Evolutionary conservation across 2,329 filamentous ascomycete genomes (phyloP), one percentile per base, ranked within the genome.

Genomic region (Cordyceps pruinosa): DNA sequence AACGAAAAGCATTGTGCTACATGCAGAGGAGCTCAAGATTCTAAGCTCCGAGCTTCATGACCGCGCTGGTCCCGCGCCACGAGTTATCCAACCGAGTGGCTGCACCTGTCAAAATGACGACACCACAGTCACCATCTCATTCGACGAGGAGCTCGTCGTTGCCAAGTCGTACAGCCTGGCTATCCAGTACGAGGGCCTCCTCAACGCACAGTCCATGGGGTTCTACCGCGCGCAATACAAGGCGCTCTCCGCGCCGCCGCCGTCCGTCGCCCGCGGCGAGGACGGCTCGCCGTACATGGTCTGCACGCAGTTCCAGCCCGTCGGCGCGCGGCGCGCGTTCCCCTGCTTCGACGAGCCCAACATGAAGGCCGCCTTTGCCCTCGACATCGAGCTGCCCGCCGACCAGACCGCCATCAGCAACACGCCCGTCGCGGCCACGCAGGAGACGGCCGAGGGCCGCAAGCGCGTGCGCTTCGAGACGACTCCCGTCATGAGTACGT

Each of bases 211-310:
- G 75, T 96, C 97, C 90, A 92, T 91, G 50, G 93, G 93, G 47
- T 97, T 97, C 81, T 97, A 97, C 75, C 85, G 93, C 57, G 96
- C 91, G 1, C 94, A 90, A 6, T 97, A 93, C 79, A 95, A 94
- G 78, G 89, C 92, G 17, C 75, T 82, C 55, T 84, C 81, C 34
- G 77, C 87, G 34, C 83, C 91, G 5, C 81, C 88, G 48, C 76
- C 85, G 37, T 91, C 89, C 13, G 91, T 96, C 1, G 89, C 91
- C 28, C 87, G 80, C 10, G 86, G 84, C 60, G 75, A 83, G 50
- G 84, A 94, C 67, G 93, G 93, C 35, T 83, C 83, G 59, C 85
- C 87, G 59, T 89, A 88, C 63, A 88, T 97, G 68, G 93, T 92
- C 26, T 93, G 91, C 26, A 90, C 90, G n/a, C 93, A 97, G 78